Evolutionary conservation across 768 basidiomycete species (phyloP).

Genomic region (Lactifluus rugatus): DNA sequence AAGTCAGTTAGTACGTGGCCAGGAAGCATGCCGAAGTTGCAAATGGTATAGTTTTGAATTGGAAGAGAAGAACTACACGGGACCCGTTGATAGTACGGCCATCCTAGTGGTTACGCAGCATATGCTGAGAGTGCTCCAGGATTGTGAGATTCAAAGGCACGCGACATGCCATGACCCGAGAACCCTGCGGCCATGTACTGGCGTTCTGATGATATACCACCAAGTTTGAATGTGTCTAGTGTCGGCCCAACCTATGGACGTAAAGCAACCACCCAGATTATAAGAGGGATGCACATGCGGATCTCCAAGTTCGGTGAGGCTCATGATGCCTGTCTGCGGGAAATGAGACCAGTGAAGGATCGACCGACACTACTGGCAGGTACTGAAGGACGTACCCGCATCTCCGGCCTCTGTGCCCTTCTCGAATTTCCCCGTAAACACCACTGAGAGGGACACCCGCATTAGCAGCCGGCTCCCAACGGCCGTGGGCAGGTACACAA

Average conservation of each 20-base stretch:
- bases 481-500: slow-evolving; percentile 33
- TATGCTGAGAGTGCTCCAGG: background rate
- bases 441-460: slow-evolving; percentile 48
- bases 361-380: background rate
- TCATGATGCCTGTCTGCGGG: slow-evolving; percentile 77
- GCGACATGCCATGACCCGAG: slow-evolving; percentile 74
- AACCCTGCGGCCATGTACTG: slow-evolving; percentile 70
- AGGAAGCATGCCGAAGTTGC: background rate
- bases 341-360: background rate
- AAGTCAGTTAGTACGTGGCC: background rate
- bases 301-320: slow-evolving; percentile 47
- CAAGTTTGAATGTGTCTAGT: slow-evolving; percentile 23
- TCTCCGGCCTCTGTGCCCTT: slow-evolving; percentile 44
- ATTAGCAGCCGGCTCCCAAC: slow-evolving; percentile 43
- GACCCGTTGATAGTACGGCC: background rate
- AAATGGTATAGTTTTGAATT: background rate
- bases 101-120: background rate
- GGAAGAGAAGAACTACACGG: background rate
- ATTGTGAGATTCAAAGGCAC: slow-evolving; percentile 43
- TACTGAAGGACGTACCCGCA: slow-evolving; percentile 49
- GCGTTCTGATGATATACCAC: slow-evolving; percentile 32
- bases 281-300: slow-evolving; percentile 47
- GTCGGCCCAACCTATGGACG: slow-evolving; percentile 54
- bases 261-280: background rate
- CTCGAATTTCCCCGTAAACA: slow-evolving; percentile 49